Conservation (phyloP, 179 eudicot species). For the Patellifolia procumbens region DNA sequence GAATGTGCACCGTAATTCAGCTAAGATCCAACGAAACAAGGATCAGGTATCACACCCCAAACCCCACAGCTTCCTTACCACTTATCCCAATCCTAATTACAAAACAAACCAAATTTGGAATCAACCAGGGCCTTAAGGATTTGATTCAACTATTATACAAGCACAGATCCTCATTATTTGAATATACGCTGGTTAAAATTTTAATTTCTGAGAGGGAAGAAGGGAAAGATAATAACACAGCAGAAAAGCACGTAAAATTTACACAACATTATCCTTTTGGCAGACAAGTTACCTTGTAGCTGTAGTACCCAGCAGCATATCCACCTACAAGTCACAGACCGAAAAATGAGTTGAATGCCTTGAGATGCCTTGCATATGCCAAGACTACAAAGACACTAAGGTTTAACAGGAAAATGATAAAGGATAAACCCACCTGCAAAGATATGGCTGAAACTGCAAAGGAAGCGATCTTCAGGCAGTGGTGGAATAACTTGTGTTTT, state of each 20-base stretch:
- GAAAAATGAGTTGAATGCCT: conserved; percentile 4
- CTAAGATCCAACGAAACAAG: too few relatives aligned
- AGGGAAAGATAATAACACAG: background rate
- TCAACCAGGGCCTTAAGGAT: background rate
- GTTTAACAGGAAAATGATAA: background rate
- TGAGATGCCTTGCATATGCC: background rate
- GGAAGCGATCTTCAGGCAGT: conserved; percentile 87
- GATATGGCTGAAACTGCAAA: conserved; percentile 92
- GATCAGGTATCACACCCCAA: background rate
- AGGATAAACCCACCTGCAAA: conserved; percentile 67
- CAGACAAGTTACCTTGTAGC: conserved; percentile 75
- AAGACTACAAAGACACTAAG: background rate
- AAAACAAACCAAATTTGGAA: background rate
- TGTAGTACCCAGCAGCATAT: conserved; percentile 99
- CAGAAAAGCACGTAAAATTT: background rate
- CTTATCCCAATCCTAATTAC: background rate
- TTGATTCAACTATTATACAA: too few relatives aligned
- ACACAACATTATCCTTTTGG: background rate
- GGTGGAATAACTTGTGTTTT: conserved; percentile 85
- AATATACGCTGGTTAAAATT: background rate
- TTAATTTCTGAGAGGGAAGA: background rate
- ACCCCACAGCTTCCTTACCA: background rate
- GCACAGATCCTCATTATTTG: background rate
- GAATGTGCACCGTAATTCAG: too few relatives aligned
- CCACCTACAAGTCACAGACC: conserved; percentile 55